These are phyloP conservation scores for Anacardium occidentale DNA, from an alignment of 345 rosid species.

Conservation along the genomic window DNA sequence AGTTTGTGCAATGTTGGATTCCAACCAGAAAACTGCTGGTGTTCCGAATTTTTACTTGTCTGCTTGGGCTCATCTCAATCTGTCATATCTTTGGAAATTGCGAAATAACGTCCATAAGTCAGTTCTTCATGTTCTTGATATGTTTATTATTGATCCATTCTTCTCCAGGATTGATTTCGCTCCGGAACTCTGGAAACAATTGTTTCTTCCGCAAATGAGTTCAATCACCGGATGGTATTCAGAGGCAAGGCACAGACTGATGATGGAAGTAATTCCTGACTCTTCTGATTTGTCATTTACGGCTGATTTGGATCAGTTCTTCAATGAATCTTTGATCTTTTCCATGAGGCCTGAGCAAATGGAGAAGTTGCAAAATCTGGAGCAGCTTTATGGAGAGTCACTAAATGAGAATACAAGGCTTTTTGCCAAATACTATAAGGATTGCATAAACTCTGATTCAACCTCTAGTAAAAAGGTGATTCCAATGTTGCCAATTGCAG, in stretches of 20 bases:
- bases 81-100: conserved; percentile 58
- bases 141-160: conserved; percentile 66
- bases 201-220: conserved; percentile 64
- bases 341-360: conserved; percentile 61
- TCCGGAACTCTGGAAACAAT: conserved; percentile 60
- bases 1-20: conserved; percentile 59
- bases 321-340: conserved; percentile 51
- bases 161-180: conserved; percentile 64
- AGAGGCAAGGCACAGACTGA: conserved; percentile 53
- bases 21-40: conserved; percentile 57
- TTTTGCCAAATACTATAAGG: conserved; percentile 55
- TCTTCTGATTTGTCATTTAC: conserved; percentile 54
- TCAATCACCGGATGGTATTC: conserved; percentile 70
- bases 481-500: conserved; percentile 66
- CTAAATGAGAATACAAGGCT: conserved; percentile 55
- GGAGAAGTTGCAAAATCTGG: conserved; percentile 50
- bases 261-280: conserved; percentile 59
- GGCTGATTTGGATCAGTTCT: conserved; percentile 54
- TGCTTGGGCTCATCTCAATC: conserved; percentile 67
- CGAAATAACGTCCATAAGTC: conserved; percentile 37
- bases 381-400: conserved; percentile 54
- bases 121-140: conserved; percentile 51
- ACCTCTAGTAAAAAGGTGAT: conserved; percentile 38
- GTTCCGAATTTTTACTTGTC: conserved; percentile 70
- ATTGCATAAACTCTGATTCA: conserved; percentile 47